phyloP scores from a whole-genome alignment of 805 yeast species.

The Maudiozyma bulderi region DNA sequence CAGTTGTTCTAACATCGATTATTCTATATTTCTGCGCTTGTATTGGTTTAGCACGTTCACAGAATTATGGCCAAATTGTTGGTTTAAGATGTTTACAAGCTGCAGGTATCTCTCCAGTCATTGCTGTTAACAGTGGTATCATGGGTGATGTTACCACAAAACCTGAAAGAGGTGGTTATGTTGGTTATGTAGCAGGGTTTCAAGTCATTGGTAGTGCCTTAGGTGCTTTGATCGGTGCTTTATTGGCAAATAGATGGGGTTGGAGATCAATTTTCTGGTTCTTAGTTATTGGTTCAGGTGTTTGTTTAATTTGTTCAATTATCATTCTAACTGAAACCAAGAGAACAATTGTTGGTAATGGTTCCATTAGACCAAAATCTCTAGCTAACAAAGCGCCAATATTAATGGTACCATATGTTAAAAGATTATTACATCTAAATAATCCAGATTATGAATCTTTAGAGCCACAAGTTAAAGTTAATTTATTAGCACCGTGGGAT shows the following conservation, averaged over 20 bases:
- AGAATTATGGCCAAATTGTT: conserved; percentile 51
- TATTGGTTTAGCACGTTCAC: conserved; percentile 53
- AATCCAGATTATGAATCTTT: conserved; percentile 27
- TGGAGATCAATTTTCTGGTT: conserved; percentile 83
- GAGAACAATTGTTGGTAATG: conserved; percentile 65
- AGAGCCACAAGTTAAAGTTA: conserved; percentile 16
- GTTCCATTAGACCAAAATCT: conserved; percentile 45
- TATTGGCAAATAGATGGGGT: conserved; percentile 34
- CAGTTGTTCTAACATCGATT: conserved; percentile 48
- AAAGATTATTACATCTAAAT: conserved; percentile 20
- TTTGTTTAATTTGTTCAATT: conserved; percentile 28
- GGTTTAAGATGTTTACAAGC: conserved; percentile 70
- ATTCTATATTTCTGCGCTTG: conserved; percentile 49
- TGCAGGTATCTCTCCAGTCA: conserved; percentile 63
- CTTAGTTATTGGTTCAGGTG: conserved; percentile 53
- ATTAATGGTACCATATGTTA: conserved; percentile 20
- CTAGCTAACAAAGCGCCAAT: conserved; percentile 39
- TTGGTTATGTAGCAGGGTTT: conserved; percentile 57
- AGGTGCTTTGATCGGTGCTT: conserved; percentile 61
- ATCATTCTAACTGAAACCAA: conserved; percentile 64
- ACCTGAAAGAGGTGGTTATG: conserved; percentile 58
- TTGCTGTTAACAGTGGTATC: conserved; percentile 60
- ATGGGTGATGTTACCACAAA: conserved; percentile 65
- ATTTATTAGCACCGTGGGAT: conserved; percentile 33
- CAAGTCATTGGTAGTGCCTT: conserved; percentile 66